Percentiles rank a stretch among this genome's conserved stretches.
These are phyloP conservation scores for Garcia nutans DNA, from an alignment of 345 rosid species.

Conservation along the genomic window DNA sequence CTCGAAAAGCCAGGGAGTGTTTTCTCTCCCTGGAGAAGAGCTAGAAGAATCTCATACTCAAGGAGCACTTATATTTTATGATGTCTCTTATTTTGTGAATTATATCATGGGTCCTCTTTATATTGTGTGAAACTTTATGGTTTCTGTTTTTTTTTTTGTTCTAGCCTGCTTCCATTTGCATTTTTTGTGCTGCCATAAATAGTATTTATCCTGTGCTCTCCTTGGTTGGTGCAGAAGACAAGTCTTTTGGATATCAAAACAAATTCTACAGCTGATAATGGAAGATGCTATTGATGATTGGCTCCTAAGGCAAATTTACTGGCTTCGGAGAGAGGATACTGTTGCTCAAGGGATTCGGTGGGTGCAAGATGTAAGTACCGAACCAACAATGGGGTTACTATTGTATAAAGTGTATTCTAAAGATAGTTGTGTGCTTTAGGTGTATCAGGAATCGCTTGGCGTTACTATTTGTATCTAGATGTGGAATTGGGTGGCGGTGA, in stretches of 20 bases:
- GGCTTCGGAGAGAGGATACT: constrained; percentile 82
- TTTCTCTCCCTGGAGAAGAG: no score
- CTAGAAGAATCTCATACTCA: no score
- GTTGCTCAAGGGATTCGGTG: constrained; percentile 76
- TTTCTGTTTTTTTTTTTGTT: constrained; percentile 2
- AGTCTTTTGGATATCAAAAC: constrained; percentile 97
- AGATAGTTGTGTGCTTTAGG: neutral
- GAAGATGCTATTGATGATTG: constrained; percentile 99
- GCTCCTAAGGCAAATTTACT: constrained; percentile 79
- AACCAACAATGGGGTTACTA: constrained; percentile 6
- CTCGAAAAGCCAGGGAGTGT: no score
- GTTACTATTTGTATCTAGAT: neutral
- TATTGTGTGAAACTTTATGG: neutral
- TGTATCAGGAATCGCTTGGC: neutral
- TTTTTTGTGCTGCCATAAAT: neutral
- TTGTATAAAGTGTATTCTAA: neutral
- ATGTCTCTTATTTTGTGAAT: neutral
- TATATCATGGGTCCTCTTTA: neutral
- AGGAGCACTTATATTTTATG: neutral
- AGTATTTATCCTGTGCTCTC: constrained; percentile 6
- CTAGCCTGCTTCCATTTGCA: neutral
- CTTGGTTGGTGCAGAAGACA: constrained; percentile 65
- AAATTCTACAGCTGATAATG: constrained; percentile 90
- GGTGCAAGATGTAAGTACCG: constrained; percentile 85
- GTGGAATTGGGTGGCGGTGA: neutral